Conservation (phyloP, 257 asterid species). For the Forsythia suspensa region DNA sequence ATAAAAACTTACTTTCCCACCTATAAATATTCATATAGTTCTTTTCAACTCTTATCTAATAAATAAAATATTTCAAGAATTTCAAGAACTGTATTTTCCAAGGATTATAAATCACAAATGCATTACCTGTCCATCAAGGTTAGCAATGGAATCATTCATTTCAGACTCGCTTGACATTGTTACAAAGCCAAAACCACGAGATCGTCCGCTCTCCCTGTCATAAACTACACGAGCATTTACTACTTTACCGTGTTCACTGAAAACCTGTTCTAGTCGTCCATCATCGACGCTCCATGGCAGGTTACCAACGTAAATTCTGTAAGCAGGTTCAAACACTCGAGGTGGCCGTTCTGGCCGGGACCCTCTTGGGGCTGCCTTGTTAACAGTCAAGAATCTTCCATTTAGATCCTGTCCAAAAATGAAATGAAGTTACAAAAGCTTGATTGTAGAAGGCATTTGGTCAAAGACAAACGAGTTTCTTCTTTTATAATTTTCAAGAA, state of each 20-base stretch:
- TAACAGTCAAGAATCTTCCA: slow-evolving; percentile 78
- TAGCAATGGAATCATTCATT: slow-evolving; percentile 81
- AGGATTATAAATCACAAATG: neutral
- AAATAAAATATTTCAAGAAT: neutral
- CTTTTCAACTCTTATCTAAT: neutral
- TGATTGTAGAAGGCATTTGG: neutral
- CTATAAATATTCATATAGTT: neutral
- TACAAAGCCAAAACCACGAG: slow-evolving; percentile 97
- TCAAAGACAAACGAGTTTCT: neutral
- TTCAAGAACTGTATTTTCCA: neutral
- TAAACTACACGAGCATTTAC: slow-evolving; percentile 70
- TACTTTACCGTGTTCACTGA: slow-evolving; percentile 86
- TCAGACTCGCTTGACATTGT: slow-evolving; percentile 78
- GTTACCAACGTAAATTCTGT: slow-evolving; percentile 83
- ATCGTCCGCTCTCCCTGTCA: slow-evolving; percentile 79
- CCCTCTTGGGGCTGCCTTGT: slow-evolving; percentile 84
- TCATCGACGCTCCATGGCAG: slow-evolving; percentile 83
- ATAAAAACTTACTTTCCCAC: neutral
- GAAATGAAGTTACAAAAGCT: neutral
- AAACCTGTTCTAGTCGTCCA: slow-evolving; percentile 64
- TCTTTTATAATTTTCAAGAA: neutral
- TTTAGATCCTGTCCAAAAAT: slow-evolving; percentile 56
- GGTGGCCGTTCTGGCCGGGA: slow-evolving; percentile 72
- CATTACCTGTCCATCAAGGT: slow-evolving; percentile 84
- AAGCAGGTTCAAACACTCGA: slow-evolving; percentile 48